These are phyloP conservation scores for Russula sp. DNA, from an alignment of 768 basidiomycete genomes.

Conservation along the genomic window DNA sequence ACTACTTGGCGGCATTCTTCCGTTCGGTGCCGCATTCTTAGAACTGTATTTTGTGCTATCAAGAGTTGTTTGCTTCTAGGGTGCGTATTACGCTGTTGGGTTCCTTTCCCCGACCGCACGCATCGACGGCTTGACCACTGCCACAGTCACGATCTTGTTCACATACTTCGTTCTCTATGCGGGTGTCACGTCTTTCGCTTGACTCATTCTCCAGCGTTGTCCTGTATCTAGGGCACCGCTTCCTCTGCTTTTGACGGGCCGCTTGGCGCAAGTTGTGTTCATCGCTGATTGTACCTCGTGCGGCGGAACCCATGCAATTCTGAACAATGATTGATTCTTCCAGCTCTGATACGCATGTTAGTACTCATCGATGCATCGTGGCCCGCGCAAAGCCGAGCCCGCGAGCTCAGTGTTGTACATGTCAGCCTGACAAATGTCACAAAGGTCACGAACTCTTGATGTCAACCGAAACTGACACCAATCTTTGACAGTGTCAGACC, in stretches of 20 bases:
- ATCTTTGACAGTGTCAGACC: too few relatives aligned
- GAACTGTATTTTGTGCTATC: constrained; percentile 91
- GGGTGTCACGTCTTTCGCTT: constrained; percentile 74
- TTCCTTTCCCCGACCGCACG: constrained; percentile 83
- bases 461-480: too few relatives aligned
- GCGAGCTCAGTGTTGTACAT: too few relatives aligned
- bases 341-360: too few relatives aligned
- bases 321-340: too few relatives aligned
- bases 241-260: constrained; percentile 41
- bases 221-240: constrained; percentile 86
- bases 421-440: too few relatives aligned
- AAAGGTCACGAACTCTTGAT: too few relatives aligned
- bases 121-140: constrained; percentile 79
- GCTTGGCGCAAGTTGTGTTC: too few relatives aligned
- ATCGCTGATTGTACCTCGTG: too few relatives aligned
- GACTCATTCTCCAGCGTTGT: constrained; percentile 73
- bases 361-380: too few relatives aligned
- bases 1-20: constrained; percentile 83
- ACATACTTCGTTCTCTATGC: constrained; percentile 89
- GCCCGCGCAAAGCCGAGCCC: too few relatives aligned
- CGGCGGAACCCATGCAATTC: too few relatives aligned
- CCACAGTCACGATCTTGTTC: constrained; percentile 84
- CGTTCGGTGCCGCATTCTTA: constrained; percentile 93
- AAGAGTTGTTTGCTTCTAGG: constrained; percentile 82
- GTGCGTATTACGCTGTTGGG: constrained; percentile 96